Base-by-base conservation (phyloP, 805 yeast species). In the Candida methanosorbosa region DNA sequence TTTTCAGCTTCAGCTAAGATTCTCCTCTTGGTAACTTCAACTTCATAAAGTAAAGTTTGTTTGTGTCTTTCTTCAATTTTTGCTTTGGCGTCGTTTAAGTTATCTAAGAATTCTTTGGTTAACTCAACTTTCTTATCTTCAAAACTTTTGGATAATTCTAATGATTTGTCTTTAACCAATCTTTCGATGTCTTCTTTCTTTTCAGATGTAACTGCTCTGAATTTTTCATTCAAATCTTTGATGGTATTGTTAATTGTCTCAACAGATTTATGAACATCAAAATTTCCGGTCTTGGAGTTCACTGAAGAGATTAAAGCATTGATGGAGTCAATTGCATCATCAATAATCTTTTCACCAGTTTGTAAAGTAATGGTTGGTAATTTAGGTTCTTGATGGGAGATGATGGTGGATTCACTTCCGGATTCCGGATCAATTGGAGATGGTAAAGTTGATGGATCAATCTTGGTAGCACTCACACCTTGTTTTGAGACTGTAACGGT, bases 1-100 rank as follows among this genome's bases (percentile, higher is more conserved):
- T 85, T 87, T 39, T 77, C 77, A 15, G 87, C 88, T 42, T 84
- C 82, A 30, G 76, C 68, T 29, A 75, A 59, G 34, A 88, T 67
- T 11, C 78, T 73, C 45, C 74, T 65, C 52, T 72, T 75, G 38
- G 86, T 71, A 25, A 82, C 77, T 43, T 72, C 73, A 35, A 87
- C 65, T 57, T 87, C 96, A 14, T 64, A 59, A 16, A 58, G 53
- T 44, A 90, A 64, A 43, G 77, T 71, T 30, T 63, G 57, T 40
- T 72, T 64, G 52, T 78, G 79, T 45, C 76, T 75, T 31, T 62
- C 54, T 43, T 79, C 79, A 45, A 85, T 65, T 37, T 69, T 70
- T 32, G 64, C 49, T 50, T 81, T 78, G 47, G 78, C 81, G n/a
- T 57, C 53, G 39, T 72, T 72, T 50, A 81, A 78, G 45, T 81